phyloP scores from a whole-genome alignment of 306 rosid genomes.

The Trifolium pratense region DNA sequence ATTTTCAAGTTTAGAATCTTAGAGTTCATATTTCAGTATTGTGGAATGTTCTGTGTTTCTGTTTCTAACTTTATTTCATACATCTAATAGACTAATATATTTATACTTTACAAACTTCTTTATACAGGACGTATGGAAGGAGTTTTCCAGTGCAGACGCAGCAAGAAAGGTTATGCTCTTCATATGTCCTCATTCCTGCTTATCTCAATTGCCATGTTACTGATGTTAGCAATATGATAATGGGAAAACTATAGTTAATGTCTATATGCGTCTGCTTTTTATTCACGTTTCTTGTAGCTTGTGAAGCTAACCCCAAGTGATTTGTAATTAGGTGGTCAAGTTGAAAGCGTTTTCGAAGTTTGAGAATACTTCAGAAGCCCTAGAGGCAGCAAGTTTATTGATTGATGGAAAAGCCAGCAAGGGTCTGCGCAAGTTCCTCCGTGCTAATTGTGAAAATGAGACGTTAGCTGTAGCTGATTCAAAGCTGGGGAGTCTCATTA shows the following conservation, averaged over 20 bases:
- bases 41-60: not conserved
- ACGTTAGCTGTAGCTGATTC: constrained; percentile 86
- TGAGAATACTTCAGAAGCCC: constrained; percentile 64
- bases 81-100: not conserved
- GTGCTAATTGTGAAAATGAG: constrained; percentile 81
- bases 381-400: constrained; percentile 79
- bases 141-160: not conserved
- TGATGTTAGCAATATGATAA: not conserved
- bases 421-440: constrained; percentile 86
- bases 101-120: not conserved
- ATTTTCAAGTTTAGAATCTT: not conserved
- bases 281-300: not conserved
- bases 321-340: constrained; percentile 64
- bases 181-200: not conserved
- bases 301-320: not conserved
- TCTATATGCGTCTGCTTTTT: not conserved
- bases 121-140: not conserved
- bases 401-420: constrained; percentile 90
- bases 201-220: not conserved
- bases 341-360: constrained; percentile 89
- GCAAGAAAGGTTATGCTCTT: not conserved
- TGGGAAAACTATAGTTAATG: not conserved
- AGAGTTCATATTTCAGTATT: not conserved
- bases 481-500: constrained; percentile 83
- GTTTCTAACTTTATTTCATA: not conserved